Evolutionary conservation across 208 protist genomes (phyloP).

Genomic region (Acanthamoeba lenticulata): DNA sequence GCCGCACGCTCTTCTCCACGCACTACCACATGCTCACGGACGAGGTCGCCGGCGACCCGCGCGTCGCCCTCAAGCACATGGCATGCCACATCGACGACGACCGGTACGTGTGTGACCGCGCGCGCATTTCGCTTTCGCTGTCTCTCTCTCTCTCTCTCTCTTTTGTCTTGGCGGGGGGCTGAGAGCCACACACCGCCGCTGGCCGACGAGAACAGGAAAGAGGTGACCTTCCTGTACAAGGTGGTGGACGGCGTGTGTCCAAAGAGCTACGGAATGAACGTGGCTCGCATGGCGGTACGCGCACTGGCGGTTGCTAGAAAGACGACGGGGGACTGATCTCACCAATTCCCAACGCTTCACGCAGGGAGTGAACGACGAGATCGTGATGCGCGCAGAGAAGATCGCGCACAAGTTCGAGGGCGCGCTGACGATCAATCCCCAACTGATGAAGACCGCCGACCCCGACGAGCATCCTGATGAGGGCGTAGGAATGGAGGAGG

Average conservation of each 20-base stretch:
- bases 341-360: neutral
- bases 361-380: slow-evolving; percentile 14
- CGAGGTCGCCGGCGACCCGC: slow-evolving; percentile 49
- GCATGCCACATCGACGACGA: slow-evolving; percentile 77
- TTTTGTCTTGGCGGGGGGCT: neutral
- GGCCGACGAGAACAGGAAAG: slow-evolving; percentile 23
- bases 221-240: slow-evolving; percentile 86
- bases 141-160: neutral
- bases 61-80: slow-evolving; percentile 81
- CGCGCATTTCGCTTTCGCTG: neutral
- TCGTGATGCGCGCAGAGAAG: neutral
- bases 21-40: slow-evolving; percentile 97
- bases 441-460: neutral
- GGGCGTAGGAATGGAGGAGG: neutral
- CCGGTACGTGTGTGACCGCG: neutral
- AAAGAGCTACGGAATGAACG: slow-evolving; percentile 86
- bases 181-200: too few species aligned
- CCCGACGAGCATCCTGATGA: neutral
- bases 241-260: slow-evolving; percentile 80
- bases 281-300: slow-evolving; percentile 72
- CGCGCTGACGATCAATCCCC: neutral
- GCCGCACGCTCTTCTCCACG: slow-evolving; percentile 93
- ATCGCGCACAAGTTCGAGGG: slow-evolving; percentile 21
- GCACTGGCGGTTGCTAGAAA: neutral
- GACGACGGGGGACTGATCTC: neutral